phyloP scores from a whole-genome alignment of 2,329 filamentous ascomycete species.

The Parascedosporium putredinis region DNA sequence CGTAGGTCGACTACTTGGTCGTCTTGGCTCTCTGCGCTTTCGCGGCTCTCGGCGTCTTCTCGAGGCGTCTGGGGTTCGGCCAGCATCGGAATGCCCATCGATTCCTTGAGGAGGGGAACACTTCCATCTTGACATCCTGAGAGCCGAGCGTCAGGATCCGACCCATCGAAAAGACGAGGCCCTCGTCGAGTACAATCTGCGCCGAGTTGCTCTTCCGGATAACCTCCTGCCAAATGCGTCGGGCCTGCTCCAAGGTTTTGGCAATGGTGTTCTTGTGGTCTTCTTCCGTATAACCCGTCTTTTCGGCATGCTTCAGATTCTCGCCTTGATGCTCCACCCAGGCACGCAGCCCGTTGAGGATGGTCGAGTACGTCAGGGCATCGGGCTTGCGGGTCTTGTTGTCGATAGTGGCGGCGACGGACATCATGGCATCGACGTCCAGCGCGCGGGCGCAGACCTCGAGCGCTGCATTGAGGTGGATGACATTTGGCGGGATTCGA shows the following conservation, averaged over 20 bases:
- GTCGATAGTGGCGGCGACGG: constrained; percentile 62
- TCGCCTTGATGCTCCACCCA: constrained; percentile 24
- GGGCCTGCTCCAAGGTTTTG: constrained; percentile 52
- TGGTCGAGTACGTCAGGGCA: constrained; percentile 65
- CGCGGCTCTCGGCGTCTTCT: neutral
- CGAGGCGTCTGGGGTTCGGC: neutral
- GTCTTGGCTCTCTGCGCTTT: neutral
- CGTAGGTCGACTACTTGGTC: constrained; percentile 6
- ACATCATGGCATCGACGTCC: constrained; percentile 74
- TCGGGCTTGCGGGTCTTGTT: constrained; percentile 53
- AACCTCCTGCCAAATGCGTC: constrained; percentile 72
- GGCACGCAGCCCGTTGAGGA: constrained; percentile 64
- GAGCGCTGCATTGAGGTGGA: constrained; percentile 83
- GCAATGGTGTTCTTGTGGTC: constrained; percentile 20
- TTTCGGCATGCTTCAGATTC: constrained; percentile 16
- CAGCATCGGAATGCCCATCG: constrained; percentile 57
- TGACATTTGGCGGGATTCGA: constrained; percentile 59
- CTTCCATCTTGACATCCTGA: constrained; percentile 54
- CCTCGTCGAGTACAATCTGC: constrained; percentile 62
- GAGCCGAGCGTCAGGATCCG: constrained; percentile 59
- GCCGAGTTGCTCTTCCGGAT: constrained; percentile 65
- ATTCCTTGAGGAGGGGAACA: constrained; percentile 71
- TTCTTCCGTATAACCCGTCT: constrained; percentile 14
- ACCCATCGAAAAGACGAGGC: constrained; percentile 72
- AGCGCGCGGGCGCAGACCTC: constrained; percentile 64